Evolutionary conservation across 2,329 filamentous ascomycete species (phyloP), one percentile per base, ranked within the genome.

Genomic region (Aspergillus viridinutans): DNA sequence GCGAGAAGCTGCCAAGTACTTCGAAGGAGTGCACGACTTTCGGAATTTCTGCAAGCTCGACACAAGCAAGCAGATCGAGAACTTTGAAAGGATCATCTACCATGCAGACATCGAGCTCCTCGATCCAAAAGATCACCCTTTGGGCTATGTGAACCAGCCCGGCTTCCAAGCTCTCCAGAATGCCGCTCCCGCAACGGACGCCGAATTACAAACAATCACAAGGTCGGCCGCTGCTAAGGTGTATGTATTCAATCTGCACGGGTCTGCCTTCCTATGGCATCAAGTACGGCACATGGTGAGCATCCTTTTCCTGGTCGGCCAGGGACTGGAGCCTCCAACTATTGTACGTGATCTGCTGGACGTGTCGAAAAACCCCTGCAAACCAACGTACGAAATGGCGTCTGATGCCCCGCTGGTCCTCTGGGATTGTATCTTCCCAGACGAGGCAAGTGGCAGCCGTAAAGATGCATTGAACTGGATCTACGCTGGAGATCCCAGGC

Each of bases 21-120:
- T 90, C 64, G 85, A 92, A 65, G 94, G 94, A 5, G 74, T 86
- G 52, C 90, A 97, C 74, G 94, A 99, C 77, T 99, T 97, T 77
- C 86, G 94, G 58, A 99, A 99, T 74, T 90, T 97, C 70, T 97
- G 94, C 82, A 96, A 96, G 74, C 81, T 97, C 58, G 94, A 99
- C 74, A 83, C 89, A 1, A 86, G 83, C 66, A 97, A 97, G 79
- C 90, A 96, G 74, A 90, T 96, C 65, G 85, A 85, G 35, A 94
- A 90, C 70, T 97, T 93, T 67, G 78, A 84, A 65, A 82, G 94
- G 45, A 83, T 84, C 47, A 91, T 99, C 65, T 92, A 88, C 72
- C 85, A 89, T 74, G 85, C 91, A 9, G 86, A 88, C 66, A 89
- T 99, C 60, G 86, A 90, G 58, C 83, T 88, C 67, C 85, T 92